Percentiles rank a stretch among this genome's conserved stretches.
phyloP scores from a whole-genome alignment of 176 grass and related monocot genomes.

The Bromus sterilis region DNA sequence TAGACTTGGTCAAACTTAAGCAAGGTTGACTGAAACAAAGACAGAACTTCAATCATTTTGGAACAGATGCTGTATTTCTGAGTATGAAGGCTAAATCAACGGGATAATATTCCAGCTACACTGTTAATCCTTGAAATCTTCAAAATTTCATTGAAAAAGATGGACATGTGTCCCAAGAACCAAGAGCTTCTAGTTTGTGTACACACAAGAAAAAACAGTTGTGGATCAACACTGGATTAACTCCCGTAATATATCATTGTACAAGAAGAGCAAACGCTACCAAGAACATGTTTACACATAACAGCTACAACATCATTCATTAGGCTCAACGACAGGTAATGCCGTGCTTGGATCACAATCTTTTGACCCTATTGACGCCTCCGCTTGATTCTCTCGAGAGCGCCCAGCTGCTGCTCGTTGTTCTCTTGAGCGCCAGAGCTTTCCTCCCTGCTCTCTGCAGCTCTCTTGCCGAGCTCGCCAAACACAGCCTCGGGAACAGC shows the following conservation, averaged over 20 bases:
- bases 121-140: background rate
- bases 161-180: background rate
- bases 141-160: background rate
- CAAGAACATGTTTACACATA: constrained; percentile 30
- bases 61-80: no score
- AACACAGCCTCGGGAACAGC: constrained; percentile 71
- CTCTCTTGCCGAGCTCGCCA: constrained; percentile 73
- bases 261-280: constrained; percentile 10
- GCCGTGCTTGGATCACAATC: background rate
- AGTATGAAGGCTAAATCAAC: no score
- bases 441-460: constrained; percentile 45
- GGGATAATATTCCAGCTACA: no score
- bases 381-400: constrained; percentile 93
- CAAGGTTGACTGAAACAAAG: no score
- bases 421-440: constrained; percentile 44
- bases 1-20: no score
- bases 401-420: constrained; percentile 48
- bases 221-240: background rate
- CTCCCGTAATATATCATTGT: constrained; percentile 25
- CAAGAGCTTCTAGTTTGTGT: background rate
- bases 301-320: constrained; percentile 23
- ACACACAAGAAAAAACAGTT: background rate
- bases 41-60: no score
- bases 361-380: constrained; percentile 47
- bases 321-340: background rate